These are phyloP conservation scores for Pythium coloratum DNA, from an alignment of 352 stramenopile genomes.

Conservation along the genomic window DNA sequence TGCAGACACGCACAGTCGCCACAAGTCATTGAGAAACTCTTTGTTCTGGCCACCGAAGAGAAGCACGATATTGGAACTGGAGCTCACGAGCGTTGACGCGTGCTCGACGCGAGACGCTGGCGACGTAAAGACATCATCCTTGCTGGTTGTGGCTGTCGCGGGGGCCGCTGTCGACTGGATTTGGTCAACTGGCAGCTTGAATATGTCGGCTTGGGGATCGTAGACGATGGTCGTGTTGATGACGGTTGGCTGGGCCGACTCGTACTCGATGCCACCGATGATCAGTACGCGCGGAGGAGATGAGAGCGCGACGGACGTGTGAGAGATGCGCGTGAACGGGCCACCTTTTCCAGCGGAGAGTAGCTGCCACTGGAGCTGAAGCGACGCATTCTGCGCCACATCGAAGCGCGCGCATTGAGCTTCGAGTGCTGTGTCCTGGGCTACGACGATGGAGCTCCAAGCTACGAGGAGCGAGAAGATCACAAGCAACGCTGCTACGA, in stretches of 20 bases:
- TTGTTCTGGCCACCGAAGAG: slow-evolving; percentile 59
- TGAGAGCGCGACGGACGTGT: slow-evolving; percentile 38
- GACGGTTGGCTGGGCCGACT: slow-evolving; percentile 66
- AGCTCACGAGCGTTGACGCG: slow-evolving; percentile 33
- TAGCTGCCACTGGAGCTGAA: slow-evolving; percentile 36
- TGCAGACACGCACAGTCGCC: slow-evolving; percentile 50
- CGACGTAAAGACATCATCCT: slow-evolving; percentile 58
- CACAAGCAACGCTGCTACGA: not conserved
- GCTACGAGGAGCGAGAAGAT: not conserved
- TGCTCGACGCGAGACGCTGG: slow-evolving; percentile 61
- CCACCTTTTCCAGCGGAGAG: slow-evolving; percentile 30
- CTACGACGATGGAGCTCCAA: not conserved
- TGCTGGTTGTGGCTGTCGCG: slow-evolving; percentile 4
- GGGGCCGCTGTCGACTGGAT: slow-evolving; percentile 42
- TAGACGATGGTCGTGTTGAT: slow-evolving; percentile 58
- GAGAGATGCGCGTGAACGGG: slow-evolving; percentile 53
- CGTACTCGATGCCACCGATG: slow-evolving; percentile 70
- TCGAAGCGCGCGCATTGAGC: slow-evolving; percentile 34
- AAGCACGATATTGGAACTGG: slow-evolving; percentile 33
- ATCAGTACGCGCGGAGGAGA: slow-evolving; percentile 39
- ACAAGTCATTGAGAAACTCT: slow-evolving; percentile 61
- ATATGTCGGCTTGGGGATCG: slow-evolving; percentile 39
- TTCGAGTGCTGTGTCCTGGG: slow-evolving; percentile 17
- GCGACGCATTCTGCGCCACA: slow-evolving; percentile 40
- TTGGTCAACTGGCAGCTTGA: slow-evolving; percentile 43